These are phyloP conservation scores for Flaveria robusta DNA, from an alignment of 129 eudicot genomes.

Conservation along the genomic window DNA sequence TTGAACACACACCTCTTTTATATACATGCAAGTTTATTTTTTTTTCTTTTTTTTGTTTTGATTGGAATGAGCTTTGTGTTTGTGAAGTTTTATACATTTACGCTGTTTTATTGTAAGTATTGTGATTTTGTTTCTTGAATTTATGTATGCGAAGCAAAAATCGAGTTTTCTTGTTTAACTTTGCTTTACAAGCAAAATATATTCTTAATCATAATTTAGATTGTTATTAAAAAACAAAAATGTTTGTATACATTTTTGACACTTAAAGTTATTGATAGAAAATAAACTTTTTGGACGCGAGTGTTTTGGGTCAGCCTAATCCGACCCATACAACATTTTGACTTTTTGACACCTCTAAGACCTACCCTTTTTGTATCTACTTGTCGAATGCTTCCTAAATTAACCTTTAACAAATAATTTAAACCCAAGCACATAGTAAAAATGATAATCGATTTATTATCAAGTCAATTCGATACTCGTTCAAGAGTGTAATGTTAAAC, in stretches of 20 bases:
- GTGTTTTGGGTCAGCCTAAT: not conserved
- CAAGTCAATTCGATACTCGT: not conserved
- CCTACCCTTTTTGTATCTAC: not conserved
- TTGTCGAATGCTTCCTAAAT: not conserved
- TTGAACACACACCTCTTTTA: not conserved
- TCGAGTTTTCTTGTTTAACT: not conserved
- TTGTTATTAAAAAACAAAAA: not conserved
- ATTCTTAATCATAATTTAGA: not conserved
- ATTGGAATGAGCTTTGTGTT: slow-evolving; percentile 30
- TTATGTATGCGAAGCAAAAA: not conserved
- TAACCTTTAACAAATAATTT: not conserved
- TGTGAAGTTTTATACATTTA: slow-evolving; percentile 13
- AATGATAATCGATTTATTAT: slow-evolving; percentile 13
- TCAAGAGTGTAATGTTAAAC: slow-evolving; percentile 19
- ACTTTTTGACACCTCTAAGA: not conserved
- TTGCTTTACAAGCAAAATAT: not conserved
- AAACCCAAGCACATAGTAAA: not conserved
- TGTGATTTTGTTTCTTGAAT: slow-evolving; percentile 26
- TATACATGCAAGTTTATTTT: slow-evolving; percentile 4
- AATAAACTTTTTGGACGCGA: not conserved
- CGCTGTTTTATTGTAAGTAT: slow-evolving; percentile 18
- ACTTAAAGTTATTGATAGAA: not conserved
- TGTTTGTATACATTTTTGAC: not conserved
- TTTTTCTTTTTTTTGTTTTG: not conserved
- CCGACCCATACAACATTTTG: not conserved